Base-by-base conservation (phyloP, 148 eudicot genomes). In the Dysphania ambrosioides region DNA sequence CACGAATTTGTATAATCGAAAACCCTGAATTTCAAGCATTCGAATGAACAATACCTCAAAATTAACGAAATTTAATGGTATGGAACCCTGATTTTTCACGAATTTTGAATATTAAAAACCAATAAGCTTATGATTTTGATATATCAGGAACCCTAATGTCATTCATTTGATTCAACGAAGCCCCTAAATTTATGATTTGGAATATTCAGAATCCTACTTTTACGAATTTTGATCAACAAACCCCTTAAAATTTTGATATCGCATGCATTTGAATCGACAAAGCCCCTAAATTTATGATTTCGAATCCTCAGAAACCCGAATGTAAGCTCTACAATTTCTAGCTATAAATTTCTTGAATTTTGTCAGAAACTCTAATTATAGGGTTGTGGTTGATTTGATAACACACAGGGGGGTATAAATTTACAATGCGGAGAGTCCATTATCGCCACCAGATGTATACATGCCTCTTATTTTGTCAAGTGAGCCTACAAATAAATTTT, bases 331-430 rank as follows among this genome's bases (percentile, higher is more conserved):
- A n/a, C n/a, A n/a, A n/a, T n/a, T n/a, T n/a, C 0, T 27, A 58
- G 1, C 63, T 58, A 58, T 58, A 4, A 1, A 49, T 15, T 29
- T 59, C 29, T 49, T 9, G 15, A 44, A 16, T 8, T 32, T 49
- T 53, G 24, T 26, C 32, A 67, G 71, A 12, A 26, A 67, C 55
- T 34, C 32, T 67, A 67, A 24, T 38, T 40, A 24, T 21, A 1
- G 2, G 27, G 8, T 3, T 66, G 29, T 3, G 65, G 5, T 32
- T n/a, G 8, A 11, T 41, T 60, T 59, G 19, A 29, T 12, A 51
- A 23, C 66, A 23, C 23, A 21, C 73, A 91, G 98, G 98, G 98
- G 96, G 98, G 98, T 93, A 90, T 79, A 80, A 91, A 72, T 90
- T 44, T 94, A 80, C 89, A 88, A 91, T 81, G 86, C 88, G 56